A percentile compares a stretch with the other conserved stretches of the same genome.
These are phyloP conservation scores for Diacronema lutheri DNA, from an alignment of 78 protist species.

Conservation along the genomic window DNA sequence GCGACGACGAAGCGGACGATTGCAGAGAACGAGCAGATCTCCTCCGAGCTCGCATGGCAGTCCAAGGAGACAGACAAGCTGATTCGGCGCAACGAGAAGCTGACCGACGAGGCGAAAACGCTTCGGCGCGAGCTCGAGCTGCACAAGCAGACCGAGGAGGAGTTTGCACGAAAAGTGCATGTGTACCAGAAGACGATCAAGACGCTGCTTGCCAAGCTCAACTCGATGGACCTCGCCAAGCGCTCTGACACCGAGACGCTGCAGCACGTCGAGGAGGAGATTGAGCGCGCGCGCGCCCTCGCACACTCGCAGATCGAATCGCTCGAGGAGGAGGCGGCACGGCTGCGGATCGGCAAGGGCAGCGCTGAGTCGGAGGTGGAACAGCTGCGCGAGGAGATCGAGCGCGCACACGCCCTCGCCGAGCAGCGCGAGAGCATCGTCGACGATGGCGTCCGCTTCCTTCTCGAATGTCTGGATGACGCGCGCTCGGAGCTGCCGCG, in stretches of 20 bases:
- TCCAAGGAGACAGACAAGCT: background rate
- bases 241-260: background rate
- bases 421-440: background rate
- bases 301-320: background rate
- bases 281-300: background rate
- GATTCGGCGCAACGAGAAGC: background rate
- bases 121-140: background rate
- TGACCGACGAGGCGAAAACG: background rate
- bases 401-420: background rate
- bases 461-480: background rate
- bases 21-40: constrained; percentile 9
- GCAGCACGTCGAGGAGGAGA: background rate
- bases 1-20: constrained; percentile 8
- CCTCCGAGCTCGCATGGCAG: constrained; percentile 9
- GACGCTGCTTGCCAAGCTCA: background rate
- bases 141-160: background rate
- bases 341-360: background rate
- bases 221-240: background rate
- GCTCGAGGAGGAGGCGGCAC: background rate
- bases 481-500: background rate
- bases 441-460: background rate
- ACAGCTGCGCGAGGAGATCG: background rate
- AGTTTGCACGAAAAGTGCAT: background rate
- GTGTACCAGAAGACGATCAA: background rate
- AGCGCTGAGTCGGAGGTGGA: background rate